These are phyloP conservation scores for Dioszegia crocea DNA, from an alignment of 768 basidiomycete species.

Conservation along the genomic window DNA sequence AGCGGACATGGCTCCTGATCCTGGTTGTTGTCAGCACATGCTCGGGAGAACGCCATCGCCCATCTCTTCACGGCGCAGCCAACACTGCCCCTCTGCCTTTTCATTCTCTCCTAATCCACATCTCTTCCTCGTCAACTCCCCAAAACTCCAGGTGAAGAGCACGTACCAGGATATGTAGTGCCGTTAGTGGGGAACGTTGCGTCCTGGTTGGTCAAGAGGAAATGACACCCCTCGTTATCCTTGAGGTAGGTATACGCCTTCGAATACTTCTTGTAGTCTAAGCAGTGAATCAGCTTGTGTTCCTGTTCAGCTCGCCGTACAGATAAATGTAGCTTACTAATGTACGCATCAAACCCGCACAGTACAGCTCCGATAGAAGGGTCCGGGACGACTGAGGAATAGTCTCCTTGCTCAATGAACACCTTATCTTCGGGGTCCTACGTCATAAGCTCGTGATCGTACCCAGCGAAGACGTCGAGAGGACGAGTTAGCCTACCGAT, in stretches of 20 bases:
- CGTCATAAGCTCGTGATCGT: not conserved
- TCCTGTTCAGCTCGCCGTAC: not conserved
- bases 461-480: not conserved
- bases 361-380: conserved; percentile 82
- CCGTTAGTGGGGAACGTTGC: conserved; percentile 75
- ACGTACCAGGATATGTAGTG: conserved; percentile 68
- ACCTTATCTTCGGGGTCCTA: conserved; percentile 83
- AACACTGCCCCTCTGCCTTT: too few relatives aligned
- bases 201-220: conserved; percentile 89
- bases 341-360: conserved; percentile 79
- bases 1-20: conserved; percentile 72
- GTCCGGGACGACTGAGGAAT: conserved; percentile 59
- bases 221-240: conserved; percentile 71
- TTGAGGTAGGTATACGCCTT: conserved; percentile 88
- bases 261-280: conserved; percentile 82
- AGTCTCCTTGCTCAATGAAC: conserved; percentile 67
- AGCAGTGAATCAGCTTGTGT: not conserved
- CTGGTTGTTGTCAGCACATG: conserved; percentile 15
- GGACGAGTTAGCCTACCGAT: conserved; percentile 58
- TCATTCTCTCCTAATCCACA: too few relatives aligned
- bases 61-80: too few relatives aligned
- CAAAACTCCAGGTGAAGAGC: too few relatives aligned
- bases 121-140: too few relatives aligned
- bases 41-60: too few relatives aligned
- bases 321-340: conserved; percentile 54